phyloP scores from a whole-genome alignment of 2,329 filamentous ascomycete species.

The Calonectria naviculata region DNA sequence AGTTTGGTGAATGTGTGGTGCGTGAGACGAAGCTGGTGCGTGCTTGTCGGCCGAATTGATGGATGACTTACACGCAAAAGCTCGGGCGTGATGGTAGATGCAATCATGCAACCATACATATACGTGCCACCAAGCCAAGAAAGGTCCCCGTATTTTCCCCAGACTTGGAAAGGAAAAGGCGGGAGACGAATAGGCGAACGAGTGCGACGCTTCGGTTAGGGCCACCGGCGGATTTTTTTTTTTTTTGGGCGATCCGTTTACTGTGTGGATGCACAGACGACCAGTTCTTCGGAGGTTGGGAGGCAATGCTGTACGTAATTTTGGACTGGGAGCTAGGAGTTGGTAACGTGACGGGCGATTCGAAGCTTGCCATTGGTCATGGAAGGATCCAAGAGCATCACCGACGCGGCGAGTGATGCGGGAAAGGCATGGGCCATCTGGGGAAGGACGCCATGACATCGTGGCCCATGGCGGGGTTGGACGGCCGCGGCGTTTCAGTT shows the following conservation, averaged over 20 bases:
- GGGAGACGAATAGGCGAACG: background rate
- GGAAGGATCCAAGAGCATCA: background rate
- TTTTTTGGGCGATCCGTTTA: background rate
- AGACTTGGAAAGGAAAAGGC: slow-evolving; percentile 9
- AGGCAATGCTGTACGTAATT: slow-evolving; percentile 20
- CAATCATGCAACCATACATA: background rate
- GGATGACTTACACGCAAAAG: background rate
- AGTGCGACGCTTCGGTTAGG: slow-evolving; percentile 7
- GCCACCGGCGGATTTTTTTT: background rate
- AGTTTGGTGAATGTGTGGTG: slow-evolving; percentile 9
- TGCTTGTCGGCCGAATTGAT: background rate
- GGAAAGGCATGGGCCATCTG: slow-evolving; percentile 10
- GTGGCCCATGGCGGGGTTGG: slow-evolving; percentile 18
- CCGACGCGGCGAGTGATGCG: slow-evolving; percentile 6
- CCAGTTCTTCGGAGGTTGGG: slow-evolving; percentile 7
- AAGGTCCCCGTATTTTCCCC: slow-evolving; percentile 21
- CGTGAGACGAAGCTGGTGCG: slow-evolving; percentile 4
- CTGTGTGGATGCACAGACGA: slow-evolving; percentile 16
- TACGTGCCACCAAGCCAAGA: background rate
- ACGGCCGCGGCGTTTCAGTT: background rate
- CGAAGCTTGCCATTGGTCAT: slow-evolving; percentile 11
- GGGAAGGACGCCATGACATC: slow-evolving; percentile 16
- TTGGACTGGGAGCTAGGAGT: slow-evolving; percentile 11
- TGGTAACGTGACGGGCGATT: slow-evolving; percentile 18
- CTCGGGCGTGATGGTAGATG: background rate